Evolutionary conservation across 192 early-diverging fungal genomes (phyloP), one percentile per base, ranked within the genome.

Genomic region (Diversispora eburnea): DNA sequence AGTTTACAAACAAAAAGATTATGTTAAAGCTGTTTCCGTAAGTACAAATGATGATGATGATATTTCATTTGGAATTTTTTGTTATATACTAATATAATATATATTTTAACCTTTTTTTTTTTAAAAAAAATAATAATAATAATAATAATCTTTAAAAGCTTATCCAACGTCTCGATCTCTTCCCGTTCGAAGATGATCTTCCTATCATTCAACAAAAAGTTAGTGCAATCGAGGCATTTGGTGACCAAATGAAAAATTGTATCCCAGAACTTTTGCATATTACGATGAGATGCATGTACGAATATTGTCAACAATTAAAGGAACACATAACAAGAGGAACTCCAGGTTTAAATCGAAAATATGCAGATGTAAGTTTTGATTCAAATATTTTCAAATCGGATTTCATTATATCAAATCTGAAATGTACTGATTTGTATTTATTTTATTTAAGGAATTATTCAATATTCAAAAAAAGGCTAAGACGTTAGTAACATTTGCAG

Each of bases 181-280:
- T 95, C 49, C 93, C 94, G 1, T 67, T 86, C 22, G 80, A 80
- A 8, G 77, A 72, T 12, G 89, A 93, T 72, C 82, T 89, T 68
- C 66, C 77, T 0, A 66, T 73, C 15, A 86, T 93, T 19, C 77
- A 84, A 46, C 85, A 86, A 76, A 80, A 87, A 33, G 89, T 88
- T 0, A 87, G 91, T 33, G 83, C 86, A n/a, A 91, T 95, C 57
- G 76, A 81, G 42, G 72, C 20, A 3, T 77, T 93, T 65, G 88
- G 92, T 63, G 90, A 91, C 52, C 73, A 79, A 8, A 85, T 98
- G 20, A 83, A 87, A 9, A 85, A 86, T 25, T 91, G 90, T 78
- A 83, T 96, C 73, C 90, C 95, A 8, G 85, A 91, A 9, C 78
- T 95, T 7, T 74, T 98, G 19, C 75, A 94, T 33, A 83, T 84